Percentiles rank a stretch among this genome's conserved stretches.
These are phyloP conservation scores for Hirschfeldia incana DNA, from an alignment of 345 rosid genomes.

Conservation along the genomic window DNA sequence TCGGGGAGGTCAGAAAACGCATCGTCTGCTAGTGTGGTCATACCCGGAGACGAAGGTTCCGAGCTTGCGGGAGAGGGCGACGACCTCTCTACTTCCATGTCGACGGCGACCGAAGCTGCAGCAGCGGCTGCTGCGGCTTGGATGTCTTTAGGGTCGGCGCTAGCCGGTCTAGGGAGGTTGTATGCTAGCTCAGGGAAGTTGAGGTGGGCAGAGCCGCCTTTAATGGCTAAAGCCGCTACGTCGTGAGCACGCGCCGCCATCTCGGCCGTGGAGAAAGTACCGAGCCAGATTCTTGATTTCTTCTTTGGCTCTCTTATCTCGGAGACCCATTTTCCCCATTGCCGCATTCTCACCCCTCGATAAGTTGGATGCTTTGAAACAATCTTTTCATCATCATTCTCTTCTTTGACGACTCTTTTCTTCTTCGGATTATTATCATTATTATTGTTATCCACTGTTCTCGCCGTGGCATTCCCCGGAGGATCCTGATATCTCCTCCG, in stretches of 20 bases:
- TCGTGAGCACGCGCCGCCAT: constrained; percentile 99
- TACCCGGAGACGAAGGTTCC: constrained; percentile 30
- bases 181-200: constrained; percentile 86
- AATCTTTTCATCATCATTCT: constrained; percentile 16
- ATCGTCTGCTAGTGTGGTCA: constrained; percentile 45
- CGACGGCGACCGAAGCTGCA: constrained; percentile 20
- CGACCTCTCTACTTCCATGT: constrained; percentile 25
- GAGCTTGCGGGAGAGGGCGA: constrained; percentile 24
- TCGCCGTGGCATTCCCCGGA: not conserved
- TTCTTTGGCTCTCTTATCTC: constrained; percentile 94
- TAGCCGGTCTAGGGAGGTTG: constrained; percentile 77
- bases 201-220: constrained; percentile 80
- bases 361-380: constrained; percentile 59
- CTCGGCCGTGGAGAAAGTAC: constrained; percentile 83
- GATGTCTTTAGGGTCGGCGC: constrained; percentile 74
- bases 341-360: constrained; percentile 88
- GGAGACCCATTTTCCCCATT: constrained; percentile 99
- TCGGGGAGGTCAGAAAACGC: constrained; percentile 74
- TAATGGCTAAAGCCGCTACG: constrained; percentile 86
- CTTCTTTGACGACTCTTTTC: constrained; percentile 25
- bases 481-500: constrained; percentile 19
- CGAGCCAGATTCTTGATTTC: constrained; percentile 95
- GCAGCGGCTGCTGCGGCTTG: constrained; percentile 87
- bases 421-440: constrained; percentile 19
- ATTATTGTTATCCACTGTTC: not conserved